Base-by-base conservation (phyloP, 2,329 filamentous ascomycete species). In the Fusarium stilboides region DNA sequence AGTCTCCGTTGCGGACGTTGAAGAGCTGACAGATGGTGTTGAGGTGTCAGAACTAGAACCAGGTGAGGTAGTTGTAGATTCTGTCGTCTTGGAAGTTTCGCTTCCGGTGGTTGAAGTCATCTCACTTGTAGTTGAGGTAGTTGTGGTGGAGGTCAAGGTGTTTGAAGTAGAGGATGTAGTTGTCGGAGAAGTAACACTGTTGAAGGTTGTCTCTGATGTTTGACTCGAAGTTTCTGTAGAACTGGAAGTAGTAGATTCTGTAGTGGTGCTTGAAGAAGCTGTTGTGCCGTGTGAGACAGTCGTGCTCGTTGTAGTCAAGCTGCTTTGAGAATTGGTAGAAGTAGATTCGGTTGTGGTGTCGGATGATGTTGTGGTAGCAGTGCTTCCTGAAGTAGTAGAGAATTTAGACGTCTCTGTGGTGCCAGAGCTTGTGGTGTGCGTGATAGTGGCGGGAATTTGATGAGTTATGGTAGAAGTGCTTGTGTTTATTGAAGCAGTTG, bases 71-170 rank as follows among this genome's bases (percentile, higher is more conserved):
- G n/a, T 64, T 15, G 55, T 45, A 55, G 55, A 33, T 17, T 26
- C 39, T 20, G 47, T 54, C 14, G 24, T 24, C 40, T 46, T 43
- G 6, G 54, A 50, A 13, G 39, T 59, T 7, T 46, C 46, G 13
- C 39, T 61, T 24, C 26, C 34, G 4, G 22, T 46, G 24, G 36
- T 39, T 34, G 51, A 64, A 20, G 22, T 46, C n/a, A 3, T 36
- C 28, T 57, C 61, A 45, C 39, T 63, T 51, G 58, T 64, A 63
- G 37, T 49, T 45, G 49, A 51, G 45, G 44, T 43, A 13, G 19
- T 26, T 63, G 45, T 26, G 9, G 31, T 34, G 19, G 37, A 37
- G 17, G 8, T 36, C 17, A 24, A 31, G 24, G 53, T 58, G 10
- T 24, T 57, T 12, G 24, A 31, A 24, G 40, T n/a, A 37, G 46